Base-by-base conservation (phyloP, 495 filamentous ascomycete genomes). In the Aspergillus haitiensis region DNA sequence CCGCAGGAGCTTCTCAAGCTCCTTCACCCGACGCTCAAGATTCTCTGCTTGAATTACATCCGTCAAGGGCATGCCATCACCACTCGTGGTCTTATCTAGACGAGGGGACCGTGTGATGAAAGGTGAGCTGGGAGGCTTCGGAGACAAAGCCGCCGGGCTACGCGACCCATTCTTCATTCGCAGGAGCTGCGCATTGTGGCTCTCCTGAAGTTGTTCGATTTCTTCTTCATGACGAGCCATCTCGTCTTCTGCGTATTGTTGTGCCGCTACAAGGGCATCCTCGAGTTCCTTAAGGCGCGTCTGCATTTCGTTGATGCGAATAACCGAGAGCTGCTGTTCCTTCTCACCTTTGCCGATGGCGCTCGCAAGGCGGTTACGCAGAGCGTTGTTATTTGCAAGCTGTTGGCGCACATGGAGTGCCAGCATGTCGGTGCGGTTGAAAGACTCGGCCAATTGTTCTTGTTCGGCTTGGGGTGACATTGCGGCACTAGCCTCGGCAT, bases 181-280 rank as follows among this genome's bases (percentile, higher is more conserved):
- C 62, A 85, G 84, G 21, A 97, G 82, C 69, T 96, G 89, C 4
- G 78, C 76, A 70, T 81, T 90, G 67, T 95, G 90, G 61, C 81
- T 88, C 51, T 95, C 92, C 60, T 88, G 84, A 45, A 98, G 71
- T 16, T 78, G 72, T 7, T 82, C 77, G 36, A 96, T 79, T 70
- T 97, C 91, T 33, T 97, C 92, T 72, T 98, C 94, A 67, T 97
- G 90, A 51, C 83, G 84, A 49, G 82, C 65, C 66, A 97, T 85
- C 35, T 84, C 84, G 58, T 94, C 92, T 74, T 98, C 94, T 15
- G 91, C 91, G 37, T 87, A 77, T 48, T 92, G 88, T 72, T 98
- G 94, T 2, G 94, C 92, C 13, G 82, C 72, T 53, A 96, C 77
- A 13, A 98, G 82, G 58, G 84, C 84, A 60, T 98, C 94, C 72